Evolutionary conservation across 805 yeast genomes (phyloP), one percentile per base, ranked within the genome.

Genomic region (Danielia oregonensis): DNA sequence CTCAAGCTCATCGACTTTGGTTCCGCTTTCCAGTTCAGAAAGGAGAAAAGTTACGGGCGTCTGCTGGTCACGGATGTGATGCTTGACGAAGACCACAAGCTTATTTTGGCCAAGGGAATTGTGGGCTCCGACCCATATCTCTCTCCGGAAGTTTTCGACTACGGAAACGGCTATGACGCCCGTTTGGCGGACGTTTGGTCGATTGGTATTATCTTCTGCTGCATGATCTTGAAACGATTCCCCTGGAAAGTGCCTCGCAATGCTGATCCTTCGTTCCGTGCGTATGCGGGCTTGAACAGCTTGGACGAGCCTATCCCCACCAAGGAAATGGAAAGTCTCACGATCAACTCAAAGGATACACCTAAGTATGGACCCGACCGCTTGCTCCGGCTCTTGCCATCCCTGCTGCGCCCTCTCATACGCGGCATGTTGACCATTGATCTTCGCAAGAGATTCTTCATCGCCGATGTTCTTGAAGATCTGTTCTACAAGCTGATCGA

Each of bases 81-180:
- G 28, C 29, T 52, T 10, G 78, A 72, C 44, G 76, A 74, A 34
- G 56, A 59, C 6, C 74, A 70, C 36, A 71, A 78, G 15, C 77
- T 83, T 12, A 43, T 55, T 3, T 65, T 71, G 39, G 88, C 96
- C 0, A 71, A 75, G 26, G 97, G 97, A 11, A 75, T 91, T 15
- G 95, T 91, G 9, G 98, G 98, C 11, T 84, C 95, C 2, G 98
- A 91, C 59, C 97, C 98, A 2, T 91, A 91, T 54, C 64, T 91
- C 42, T 93, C 97, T 0, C 97, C 97, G 0, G 98, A 91, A 57
- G 89, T 91, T 27, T 70, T 91, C 36, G 56, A 52, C 33, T 61
- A 59, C 4, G 31, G 17, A 11, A 35, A 51, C 15, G 71, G 70
- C 2, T 91, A 91, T 57, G 96, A 91, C 57, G 93, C 97, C 13